phyloP scores from a whole-genome alignment of 2,329 filamentous ascomycete species.

The Colletotrichum cordylinicola region DNA sequence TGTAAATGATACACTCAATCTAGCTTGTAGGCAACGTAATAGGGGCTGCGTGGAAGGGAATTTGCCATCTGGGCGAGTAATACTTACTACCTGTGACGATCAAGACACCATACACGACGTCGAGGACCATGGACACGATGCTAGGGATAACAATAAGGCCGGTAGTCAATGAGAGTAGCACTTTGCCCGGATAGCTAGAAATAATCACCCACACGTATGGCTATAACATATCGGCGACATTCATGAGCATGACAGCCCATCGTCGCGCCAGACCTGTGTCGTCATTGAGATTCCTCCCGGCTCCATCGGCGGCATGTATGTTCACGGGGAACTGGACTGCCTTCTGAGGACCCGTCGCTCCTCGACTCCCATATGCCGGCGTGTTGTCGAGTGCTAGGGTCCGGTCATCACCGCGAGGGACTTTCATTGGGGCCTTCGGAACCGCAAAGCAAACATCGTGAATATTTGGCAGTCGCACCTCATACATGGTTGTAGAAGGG shows the following conservation, averaged over 20 bases:
- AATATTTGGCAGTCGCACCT: no score
- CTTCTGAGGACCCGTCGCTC: neutral
- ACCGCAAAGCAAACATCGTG: no score
- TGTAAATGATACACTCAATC: neutral
- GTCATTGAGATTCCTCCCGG: fast-evolving
- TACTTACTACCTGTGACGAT: neutral
- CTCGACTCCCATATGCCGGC: no score
- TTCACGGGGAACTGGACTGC: neutral
- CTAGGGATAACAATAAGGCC: fast-evolving
- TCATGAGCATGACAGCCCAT: no score
- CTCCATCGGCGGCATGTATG: neutral
- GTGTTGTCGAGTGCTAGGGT: no score
- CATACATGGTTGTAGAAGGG: no score
- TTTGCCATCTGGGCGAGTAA: neutral
- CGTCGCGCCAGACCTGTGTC: neutral
- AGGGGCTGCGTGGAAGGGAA: neutral
- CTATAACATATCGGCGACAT: neutral
- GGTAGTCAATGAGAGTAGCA: neutral
- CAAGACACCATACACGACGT: neutral
- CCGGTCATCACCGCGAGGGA: no score
- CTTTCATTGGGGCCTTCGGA: no score
- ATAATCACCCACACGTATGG: neutral
- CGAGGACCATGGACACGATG: neutral
- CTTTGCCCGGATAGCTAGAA: neutral
- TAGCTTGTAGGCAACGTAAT: no score